Percentiles rank a stretch among this genome's conserved stretches.
These are phyloP conservation scores for Colletotrichum sp. DNA, from an alignment of 2,329 filamentous ascomycete species.

Conservation along the genomic window DNA sequence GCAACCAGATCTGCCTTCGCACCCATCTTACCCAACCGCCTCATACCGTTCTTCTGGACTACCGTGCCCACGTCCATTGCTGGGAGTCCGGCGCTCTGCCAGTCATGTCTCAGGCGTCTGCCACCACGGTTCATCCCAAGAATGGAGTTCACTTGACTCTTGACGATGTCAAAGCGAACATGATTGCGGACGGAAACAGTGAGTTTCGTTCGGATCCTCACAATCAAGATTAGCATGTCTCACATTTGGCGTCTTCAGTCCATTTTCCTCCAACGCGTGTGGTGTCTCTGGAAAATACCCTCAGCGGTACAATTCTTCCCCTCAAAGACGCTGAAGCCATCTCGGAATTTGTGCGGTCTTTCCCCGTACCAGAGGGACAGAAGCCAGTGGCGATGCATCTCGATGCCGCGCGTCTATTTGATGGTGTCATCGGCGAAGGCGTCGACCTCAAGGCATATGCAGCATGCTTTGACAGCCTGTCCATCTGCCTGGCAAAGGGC, in stretches of 20 bases:
- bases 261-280: background rate
- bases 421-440: background rate
- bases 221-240: fast-evolving
- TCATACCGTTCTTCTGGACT: background rate
- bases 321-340: background rate
- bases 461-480: background rate
- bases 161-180: background rate
- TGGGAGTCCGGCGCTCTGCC: background rate
- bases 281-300: background rate
- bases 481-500: background rate
- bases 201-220: fast-evolving
- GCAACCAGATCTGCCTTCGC: background rate
- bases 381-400: background rate
- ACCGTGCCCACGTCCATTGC: background rate
- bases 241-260: fast-evolving
- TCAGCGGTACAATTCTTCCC: background rate
- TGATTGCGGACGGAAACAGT: background rate
- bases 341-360: fast-evolving
- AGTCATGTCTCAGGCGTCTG: background rate
- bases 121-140: background rate
- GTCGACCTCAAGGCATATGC: background rate
- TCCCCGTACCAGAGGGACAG: background rate
- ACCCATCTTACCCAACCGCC: background rate
- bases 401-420: background rate
- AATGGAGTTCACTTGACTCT: background rate